phyloP scores from a whole-genome alignment of 805 yeast species.

The Nakazawaea peltata region DNA sequence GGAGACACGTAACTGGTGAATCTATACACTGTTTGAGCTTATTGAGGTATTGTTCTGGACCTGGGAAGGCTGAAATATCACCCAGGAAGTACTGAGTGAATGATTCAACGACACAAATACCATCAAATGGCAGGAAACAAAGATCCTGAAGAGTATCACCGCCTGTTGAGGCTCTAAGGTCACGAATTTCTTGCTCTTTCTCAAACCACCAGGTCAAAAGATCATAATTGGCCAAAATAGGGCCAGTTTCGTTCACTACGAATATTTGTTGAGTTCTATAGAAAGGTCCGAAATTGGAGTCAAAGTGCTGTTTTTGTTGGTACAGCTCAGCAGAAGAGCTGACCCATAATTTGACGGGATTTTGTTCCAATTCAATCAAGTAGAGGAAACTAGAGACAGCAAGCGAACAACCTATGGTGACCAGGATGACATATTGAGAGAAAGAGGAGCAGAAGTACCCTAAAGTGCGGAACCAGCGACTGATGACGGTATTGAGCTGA shows the following conservation, averaged over 20 bases:
- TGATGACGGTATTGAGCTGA: constrained; percentile 38
- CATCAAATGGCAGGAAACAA: constrained; percentile 80
- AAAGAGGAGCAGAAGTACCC: constrained; percentile 54
- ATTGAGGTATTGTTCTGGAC: constrained; percentile 44
- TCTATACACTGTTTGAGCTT: constrained; percentile 54
- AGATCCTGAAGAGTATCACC: constrained; percentile 47
- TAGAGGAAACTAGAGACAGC: constrained; percentile 44
- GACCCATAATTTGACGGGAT: constrained; percentile 89
- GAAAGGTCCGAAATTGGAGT: constrained; percentile 83
- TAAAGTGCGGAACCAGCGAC: constrained; percentile 36
- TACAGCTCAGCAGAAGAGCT: constrained; percentile 67
- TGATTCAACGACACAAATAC: constrained; percentile 76
- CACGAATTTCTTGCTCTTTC: constrained; percentile 52
- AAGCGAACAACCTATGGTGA: constrained; percentile 31
- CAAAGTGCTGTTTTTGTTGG: constrained; percentile 60
- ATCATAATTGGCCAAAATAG: constrained; percentile 58
- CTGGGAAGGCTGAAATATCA: constrained; percentile 35
- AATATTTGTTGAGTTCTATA: constrained; percentile 83
- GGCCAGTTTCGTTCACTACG: constrained; percentile 59
- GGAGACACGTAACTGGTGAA: constrained; percentile 85
- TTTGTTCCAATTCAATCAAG: constrained; percentile 54
- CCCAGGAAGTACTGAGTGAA: constrained; percentile 84
- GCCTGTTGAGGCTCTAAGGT: constrained; percentile 20
- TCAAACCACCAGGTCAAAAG: constrained; percentile 83
- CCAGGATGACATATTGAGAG: constrained; percentile 47